phyloP scores from a whole-genome alignment of 192 early-diverging fungal genomes.

The Podila horticola region DNA sequence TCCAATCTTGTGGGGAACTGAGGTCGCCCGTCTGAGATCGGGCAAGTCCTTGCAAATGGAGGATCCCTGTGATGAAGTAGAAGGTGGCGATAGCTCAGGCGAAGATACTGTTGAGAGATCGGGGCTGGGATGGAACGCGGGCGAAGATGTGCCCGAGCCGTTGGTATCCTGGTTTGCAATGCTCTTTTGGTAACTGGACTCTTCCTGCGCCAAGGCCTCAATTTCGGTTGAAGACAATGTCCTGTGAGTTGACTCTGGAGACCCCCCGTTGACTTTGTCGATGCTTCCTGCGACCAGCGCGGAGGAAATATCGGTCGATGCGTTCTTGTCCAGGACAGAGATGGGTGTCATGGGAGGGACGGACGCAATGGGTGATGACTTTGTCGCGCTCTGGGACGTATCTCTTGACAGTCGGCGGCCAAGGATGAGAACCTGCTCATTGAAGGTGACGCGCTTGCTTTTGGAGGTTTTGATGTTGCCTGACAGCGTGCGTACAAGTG shows the following conservation, averaged over 20 bases:
- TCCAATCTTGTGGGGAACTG: conserved; percentile 33
- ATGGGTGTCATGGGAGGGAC: neutral
- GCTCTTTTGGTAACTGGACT: conserved; percentile 21
- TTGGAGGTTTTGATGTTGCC: conserved; percentile 14
- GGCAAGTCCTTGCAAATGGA: neutral
- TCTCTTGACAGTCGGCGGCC: conserved; percentile 31
- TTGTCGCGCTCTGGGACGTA: neutral
- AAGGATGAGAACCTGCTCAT: conserved; percentile 40
- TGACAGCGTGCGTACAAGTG: conserved; percentile 18
- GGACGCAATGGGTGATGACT: neutral
- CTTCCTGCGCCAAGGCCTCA: conserved; percentile 14
- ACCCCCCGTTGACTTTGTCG: neutral
- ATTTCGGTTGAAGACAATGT: neutral
- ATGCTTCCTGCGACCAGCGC: neutral
- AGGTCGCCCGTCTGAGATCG: conserved; percentile 21
- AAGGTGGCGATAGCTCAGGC: neutral
- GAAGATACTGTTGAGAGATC: neutral
- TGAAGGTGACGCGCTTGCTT: conserved; percentile 45
- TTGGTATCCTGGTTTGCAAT: conserved; percentile 23
- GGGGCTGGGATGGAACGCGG: conserved; percentile 1
- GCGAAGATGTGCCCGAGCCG: conserved; percentile 29
- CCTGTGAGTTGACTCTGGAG: neutral
- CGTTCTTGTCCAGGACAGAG: neutral
- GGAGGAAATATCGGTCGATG: neutral
- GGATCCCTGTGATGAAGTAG: neutral